phyloP scores from a whole-genome alignment of 441 rosid genomes.

The Gossypium aridum region DNA sequence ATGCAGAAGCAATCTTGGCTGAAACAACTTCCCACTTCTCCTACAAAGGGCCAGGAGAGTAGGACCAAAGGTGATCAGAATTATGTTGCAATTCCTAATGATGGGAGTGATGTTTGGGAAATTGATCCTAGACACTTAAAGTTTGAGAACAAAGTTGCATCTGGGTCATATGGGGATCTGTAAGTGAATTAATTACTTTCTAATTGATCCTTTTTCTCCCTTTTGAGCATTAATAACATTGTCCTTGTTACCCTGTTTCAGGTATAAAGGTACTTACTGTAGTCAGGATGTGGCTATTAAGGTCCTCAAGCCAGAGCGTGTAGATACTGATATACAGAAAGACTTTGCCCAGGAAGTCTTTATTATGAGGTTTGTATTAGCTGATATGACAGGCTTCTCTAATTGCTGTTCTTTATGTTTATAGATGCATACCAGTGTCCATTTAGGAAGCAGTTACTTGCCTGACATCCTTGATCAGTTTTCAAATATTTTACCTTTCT shows the following conservation, averaged over 20 bases:
- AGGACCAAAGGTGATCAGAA: conserved; percentile 25
- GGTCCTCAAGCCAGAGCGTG: conserved; percentile 66
- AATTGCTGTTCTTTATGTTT: no score
- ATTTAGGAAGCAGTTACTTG: no score
- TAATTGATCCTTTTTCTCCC: background rate
- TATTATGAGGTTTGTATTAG: conserved; percentile 50
- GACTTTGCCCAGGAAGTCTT: conserved; percentile 80
- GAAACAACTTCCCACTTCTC: conserved; percentile 40
- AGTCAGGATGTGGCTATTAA: conserved; percentile 81
- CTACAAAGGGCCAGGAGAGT: conserved; percentile 35
- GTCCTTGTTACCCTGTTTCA: conserved; percentile 21
- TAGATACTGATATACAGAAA: conserved; percentile 55
- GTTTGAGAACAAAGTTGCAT: conserved; percentile 57
- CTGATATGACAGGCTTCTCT: no score
- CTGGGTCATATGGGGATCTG: conserved; percentile 77
- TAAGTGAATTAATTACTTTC: conserved; percentile 30
- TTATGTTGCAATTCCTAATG: conserved; percentile 59
- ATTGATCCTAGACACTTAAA: conserved; percentile 43
- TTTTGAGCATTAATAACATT: conserved; percentile 10
- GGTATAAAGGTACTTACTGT: conserved; percentile 67
- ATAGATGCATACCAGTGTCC: no score
- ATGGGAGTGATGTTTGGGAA: conserved; percentile 79
- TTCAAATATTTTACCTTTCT: background rate
- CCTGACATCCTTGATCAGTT: no score
- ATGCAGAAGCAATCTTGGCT: conserved; percentile 59